Conservation (phyloP, 176 grass and related monocot species). For the Avena eriantha region DNA sequence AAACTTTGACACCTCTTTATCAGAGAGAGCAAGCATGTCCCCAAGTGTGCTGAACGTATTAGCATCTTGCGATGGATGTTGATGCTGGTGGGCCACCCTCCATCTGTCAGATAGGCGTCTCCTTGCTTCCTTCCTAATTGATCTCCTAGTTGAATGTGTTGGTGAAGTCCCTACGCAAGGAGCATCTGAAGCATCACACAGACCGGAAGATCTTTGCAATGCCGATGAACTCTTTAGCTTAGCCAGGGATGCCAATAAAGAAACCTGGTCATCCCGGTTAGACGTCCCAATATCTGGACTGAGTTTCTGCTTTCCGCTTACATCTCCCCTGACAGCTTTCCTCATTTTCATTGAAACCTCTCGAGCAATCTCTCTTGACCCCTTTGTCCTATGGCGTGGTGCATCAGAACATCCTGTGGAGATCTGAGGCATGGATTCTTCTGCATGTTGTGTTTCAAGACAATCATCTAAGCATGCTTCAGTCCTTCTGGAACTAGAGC, state of each 20-base stretch:
- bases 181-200: slow-evolving; percentile 29
- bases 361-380: slow-evolving; percentile 60
- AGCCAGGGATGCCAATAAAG: slow-evolving; percentile 12
- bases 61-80: slow-evolving; percentile 43
- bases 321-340: slow-evolving; percentile 43
- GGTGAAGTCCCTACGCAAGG: slow-evolving; percentile 37
- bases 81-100: slow-evolving; percentile 51
- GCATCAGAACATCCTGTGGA: slow-evolving; percentile 9
- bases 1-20: slow-evolving; percentile 50
- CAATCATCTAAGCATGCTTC: slow-evolving; percentile 29
- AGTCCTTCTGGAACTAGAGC: slow-evolving; percentile 44
- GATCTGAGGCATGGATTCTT: slow-evolving; percentile 31
- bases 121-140: slow-evolving; percentile 69
- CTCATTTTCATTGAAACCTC: slow-evolving; percentile 60
- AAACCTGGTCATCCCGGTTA: slow-evolving; percentile 21
- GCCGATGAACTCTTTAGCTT: slow-evolving; percentile 38
- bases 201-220: slow-evolving; percentile 17
- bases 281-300: slow-evolving; percentile 31
- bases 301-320: slow-evolving; percentile 32
- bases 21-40: slow-evolving; percentile 74
- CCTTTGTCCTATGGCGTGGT: slow-evolving; percentile 34
- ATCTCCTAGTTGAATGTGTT: slow-evolving; percentile 53
- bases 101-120: slow-evolving; percentile 80
- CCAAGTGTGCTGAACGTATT: slow-evolving; percentile 56
- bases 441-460: slow-evolving; percentile 28